Base-by-base conservation (phyloP, 768 basidiomycete species). In the Termitomyces sp. region DNA sequence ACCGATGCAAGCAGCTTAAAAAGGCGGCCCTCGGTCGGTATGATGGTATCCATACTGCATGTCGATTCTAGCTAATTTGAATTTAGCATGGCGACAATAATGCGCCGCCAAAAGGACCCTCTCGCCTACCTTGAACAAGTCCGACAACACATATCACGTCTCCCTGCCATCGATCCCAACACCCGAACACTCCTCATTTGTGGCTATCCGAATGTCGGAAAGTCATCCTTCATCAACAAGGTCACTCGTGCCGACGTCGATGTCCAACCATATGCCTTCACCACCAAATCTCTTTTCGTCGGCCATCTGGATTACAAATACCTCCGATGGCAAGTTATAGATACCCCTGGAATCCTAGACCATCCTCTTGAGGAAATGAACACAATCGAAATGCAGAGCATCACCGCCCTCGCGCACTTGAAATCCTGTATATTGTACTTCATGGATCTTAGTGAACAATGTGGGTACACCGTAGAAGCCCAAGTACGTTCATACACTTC, bases 331-430 rank as follows among this genome's bases (percentile, higher is more conserved):
- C 97, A 99, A 71, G 96, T 99, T 49, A 98, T 99, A 65, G 97
- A 99, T 78, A 99, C 97, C 40, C 97, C 97, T 2, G 97, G 97
- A 56, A 88, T 99, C 56, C 80, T 99, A 61, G 97, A 99, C 68
- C 97, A 98, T 70, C 95, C 96, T 2, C 78, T 98, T 32, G 96
- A 99, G 72, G 97, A 99, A 50, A 98, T 99, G 97, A 98, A 98
- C 78, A 98, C 95, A 57, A 99, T 99, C 64, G 97, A 99, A 75
- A 99, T 98, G 96, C 97, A 99, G 78, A 95, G 92, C 64, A 97
- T 97, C 68, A 98, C 96, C 37, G 97, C 97, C 14, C 77, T 99
- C 58, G 97, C 97, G 7, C 97, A 99, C 73, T 74, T 99, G 44
- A 93, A 97, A 72, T 84, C 87, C 61, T 95, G 93, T 67, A 80